Conservation (phyloP, 1,139 yeast genomes). For the Geotrichum restrictum region DNA sequence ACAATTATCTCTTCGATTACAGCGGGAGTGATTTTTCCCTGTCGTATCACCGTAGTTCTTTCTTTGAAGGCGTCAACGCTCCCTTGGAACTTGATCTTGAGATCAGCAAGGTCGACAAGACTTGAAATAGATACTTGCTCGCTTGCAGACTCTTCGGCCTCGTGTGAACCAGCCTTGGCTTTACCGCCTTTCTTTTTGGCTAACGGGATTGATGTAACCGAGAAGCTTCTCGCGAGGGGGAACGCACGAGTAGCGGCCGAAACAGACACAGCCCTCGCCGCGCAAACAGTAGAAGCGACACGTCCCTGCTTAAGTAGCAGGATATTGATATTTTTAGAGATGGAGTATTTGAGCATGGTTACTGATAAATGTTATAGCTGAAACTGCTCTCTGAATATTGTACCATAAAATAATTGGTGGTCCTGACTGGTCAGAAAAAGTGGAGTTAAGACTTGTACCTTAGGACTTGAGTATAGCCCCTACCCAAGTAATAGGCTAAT, state of each 20-base stretch:
- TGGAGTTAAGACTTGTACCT: background rate
- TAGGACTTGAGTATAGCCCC: background rate
- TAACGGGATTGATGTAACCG: background rate
- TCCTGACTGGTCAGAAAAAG: background rate
- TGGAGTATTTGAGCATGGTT: background rate
- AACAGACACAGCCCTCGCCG: background rate
- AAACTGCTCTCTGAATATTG: too few relatives aligned
- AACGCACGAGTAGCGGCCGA: background rate
- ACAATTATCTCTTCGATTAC: conserved; percentile 62
- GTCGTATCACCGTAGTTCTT: conserved; percentile 56
- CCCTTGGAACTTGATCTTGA: conserved; percentile 47
- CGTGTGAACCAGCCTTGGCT: background rate
- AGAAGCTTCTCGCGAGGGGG: background rate
- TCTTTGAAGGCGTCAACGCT: conserved; percentile 54
- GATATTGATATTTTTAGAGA: background rate
- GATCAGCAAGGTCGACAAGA: conserved; percentile 31
- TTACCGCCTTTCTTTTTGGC: conserved; percentile 15
- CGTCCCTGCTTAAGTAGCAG: background rate
- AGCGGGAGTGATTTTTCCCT: conserved; percentile 64
- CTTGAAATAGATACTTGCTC: background rate
- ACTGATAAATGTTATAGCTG: too few relatives aligned
- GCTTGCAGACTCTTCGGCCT: background rate
- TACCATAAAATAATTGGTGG: background rate
- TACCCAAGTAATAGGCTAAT: background rate
- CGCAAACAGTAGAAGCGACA: background rate